Evolutionary conservation across 768 basidiomycete species (phyloP), one percentile per base, ranked within the genome.

Genomic region (Amanita polypyramis): DNA sequence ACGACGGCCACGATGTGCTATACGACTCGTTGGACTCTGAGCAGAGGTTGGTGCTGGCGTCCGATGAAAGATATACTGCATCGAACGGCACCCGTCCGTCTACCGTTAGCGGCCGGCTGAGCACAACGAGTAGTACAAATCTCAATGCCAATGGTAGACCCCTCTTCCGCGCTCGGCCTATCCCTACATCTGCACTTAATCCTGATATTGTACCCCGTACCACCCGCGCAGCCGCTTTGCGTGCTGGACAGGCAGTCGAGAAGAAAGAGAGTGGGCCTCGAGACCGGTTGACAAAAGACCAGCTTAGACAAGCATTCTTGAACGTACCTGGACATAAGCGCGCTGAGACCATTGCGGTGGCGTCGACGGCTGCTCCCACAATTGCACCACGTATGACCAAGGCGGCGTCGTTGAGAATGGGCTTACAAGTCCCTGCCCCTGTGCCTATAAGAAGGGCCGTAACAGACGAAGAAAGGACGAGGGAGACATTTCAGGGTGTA

Each of bases 281-380:
- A 23, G 65, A 63, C 21, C 74, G 80, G 0, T 66, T 74, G 19
- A 73, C 79, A 5, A 82, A 82, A 56, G 85, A 83, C 54, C 71
- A 73, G 19, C 70, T 73, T 1, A 70, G 70, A 12, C 66, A 76
- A 63, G 83, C 80, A 11, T 92, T 90, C 60, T 73, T 75, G 19
- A 80, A 85, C 52, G 80, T 90, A 3, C 89, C 88, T 0, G 88
- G 88, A 0, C 89, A 92, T 62, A 89, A 88, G 58, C 82, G 88
- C 34, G 41, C 71, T 0, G 76, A 70, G 53, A 75, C 74, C 5
- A 85, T 92, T 43, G 49, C 66, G 0, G 89, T 92, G 7, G 81
- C 87, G 11, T 84, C 81, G 17, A 87, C 82, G 17, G 79, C 79
- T 12, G 75, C 88, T 2, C 88, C 88, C 4, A 59, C 60, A 2